Evolutionary conservation across 1,284 basidiomycete genomes (phyloP).

Genomic region (Sphaerobolus stellatus): DNA sequence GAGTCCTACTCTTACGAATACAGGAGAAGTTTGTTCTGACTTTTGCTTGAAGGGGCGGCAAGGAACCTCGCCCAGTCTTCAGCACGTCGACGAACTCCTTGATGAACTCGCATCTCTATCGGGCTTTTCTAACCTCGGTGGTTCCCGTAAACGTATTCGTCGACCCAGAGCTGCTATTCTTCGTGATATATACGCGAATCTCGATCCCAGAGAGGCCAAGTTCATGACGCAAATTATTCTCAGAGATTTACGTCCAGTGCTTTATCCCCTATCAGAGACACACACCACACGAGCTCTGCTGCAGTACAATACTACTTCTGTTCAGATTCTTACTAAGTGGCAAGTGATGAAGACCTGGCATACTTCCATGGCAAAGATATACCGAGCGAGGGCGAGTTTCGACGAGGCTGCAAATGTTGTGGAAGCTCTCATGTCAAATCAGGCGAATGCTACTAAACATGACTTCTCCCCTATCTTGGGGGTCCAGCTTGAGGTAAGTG

Average conservation of each 20-base stretch:
- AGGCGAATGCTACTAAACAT: slow-evolving; percentile 21
- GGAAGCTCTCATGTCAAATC: slow-evolving; percentile 31
- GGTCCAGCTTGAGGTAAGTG: slow-evolving; percentile 54
- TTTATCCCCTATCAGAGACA: slow-evolving; percentile 61
- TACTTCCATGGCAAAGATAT: slow-evolving; percentile 56
- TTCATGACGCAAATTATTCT: slow-evolving; percentile 82
- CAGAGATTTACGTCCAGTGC: slow-evolving; percentile 74
- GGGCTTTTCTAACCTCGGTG: slow-evolving; percentile 51
- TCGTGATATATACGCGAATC: slow-evolving; percentile 48
- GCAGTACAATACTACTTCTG: slow-evolving; percentile 54
- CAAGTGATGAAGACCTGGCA: slow-evolving; percentile 77
- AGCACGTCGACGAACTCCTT: slow-evolving; percentile 61
- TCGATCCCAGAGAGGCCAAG: slow-evolving; percentile 60
- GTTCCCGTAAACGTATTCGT: slow-evolving; percentile 31
- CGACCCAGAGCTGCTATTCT: slow-evolving; percentile 47
- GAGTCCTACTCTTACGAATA: slow-evolving; percentile 18
- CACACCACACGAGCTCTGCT: slow-evolving; percentile 51
- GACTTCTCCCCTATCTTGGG: slow-evolving; percentile 40
- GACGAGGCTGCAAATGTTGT: slow-evolving; percentile 57
- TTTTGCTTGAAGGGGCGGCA: slow-evolving; percentile 1
- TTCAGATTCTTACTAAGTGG: slow-evolving; percentile 54
- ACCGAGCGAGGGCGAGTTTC: slow-evolving; percentile 53
- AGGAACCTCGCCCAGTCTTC: slow-evolving; percentile 20
- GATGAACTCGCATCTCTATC: slow-evolving; percentile 72
- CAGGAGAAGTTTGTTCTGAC: neutral